Base-by-base conservation (phyloP, 306 rosid species). In the Ochetophila trinervis region DNA sequence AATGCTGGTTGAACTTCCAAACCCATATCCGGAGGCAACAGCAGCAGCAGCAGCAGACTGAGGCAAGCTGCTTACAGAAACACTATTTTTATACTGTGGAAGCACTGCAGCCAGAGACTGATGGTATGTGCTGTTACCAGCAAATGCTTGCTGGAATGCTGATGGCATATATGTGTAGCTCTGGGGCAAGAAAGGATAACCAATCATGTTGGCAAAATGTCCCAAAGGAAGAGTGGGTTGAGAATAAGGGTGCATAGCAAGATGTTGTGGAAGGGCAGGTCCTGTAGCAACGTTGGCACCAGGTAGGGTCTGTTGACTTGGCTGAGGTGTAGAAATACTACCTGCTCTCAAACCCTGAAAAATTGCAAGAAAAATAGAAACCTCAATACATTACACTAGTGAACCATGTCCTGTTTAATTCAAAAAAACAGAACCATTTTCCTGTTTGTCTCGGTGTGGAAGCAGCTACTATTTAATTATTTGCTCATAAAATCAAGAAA, bases 81-180 rank as follows among this genome's bases (percentile, higher is more conserved):
- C 86, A 61, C 90, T 94, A 71, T 86, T 94, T 79, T 94, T 94
- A 78, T 90, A 94, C 52, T 87, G 99, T 8, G 99, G 99, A 70
- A 88, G 97, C 69, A 88, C 83, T 0, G 97, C 97, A 63, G 97
- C 97, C 66, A 90, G 70, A 53, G 97, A 88, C 79, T 94, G 99
- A 75, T 88, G 99, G 79, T 94, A 94, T n/a, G 97, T 76, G 83
- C 69, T 90, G 83, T 85, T 94, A 58, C 95, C 92, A 66, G 97
- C 85, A 85, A 90, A 94, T 49, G 95, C 76, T 73, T 94, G 99
- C 77, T 90, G 99, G 83, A 88, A 94, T 5, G 92, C 96, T 1
- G 99, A 94, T 17, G 99, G 97, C 99, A 90, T 88, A 66, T 94
- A 94, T 36, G 97, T 83, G 66, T 94, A 94, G 80, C 90, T 94